Evolutionary conservation across 257 asterid genomes (phyloP).

Genomic region (Agastache rugosa): DNA sequence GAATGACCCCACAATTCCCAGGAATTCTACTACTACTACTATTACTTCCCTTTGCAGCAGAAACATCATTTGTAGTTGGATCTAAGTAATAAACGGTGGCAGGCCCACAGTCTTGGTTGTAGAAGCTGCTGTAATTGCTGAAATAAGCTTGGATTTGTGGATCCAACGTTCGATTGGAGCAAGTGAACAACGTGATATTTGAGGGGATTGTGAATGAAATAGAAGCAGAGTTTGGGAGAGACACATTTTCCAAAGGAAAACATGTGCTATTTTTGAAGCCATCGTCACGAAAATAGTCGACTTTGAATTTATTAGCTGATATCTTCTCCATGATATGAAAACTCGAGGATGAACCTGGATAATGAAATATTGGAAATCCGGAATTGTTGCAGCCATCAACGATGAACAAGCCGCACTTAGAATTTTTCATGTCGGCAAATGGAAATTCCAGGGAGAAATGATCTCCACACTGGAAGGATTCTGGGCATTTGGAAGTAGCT

Average conservation of each 20-base stretch:
- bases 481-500: not conserved
- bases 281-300: not conserved
- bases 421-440: not conserved
- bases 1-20: not conserved
- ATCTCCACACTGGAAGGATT: constrained; percentile 2
- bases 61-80: not conserved
- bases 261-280: too few relatives aligned
- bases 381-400: not conserved
- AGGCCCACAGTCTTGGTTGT: not conserved
- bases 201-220: not conserved
- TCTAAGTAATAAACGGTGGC: not conserved
- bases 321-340: not conserved
- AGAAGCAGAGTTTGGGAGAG: not conserved
- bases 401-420: not conserved
- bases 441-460: not conserved
- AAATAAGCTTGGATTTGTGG: not conserved
- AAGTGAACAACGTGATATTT: not conserved
- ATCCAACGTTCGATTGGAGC: not conserved
- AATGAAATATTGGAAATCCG: not conserved
- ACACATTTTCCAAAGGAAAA: not conserved
- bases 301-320: not conserved
- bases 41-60: not conserved
- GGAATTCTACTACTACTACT: not conserved
- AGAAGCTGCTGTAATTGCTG: not conserved
- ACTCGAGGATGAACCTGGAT: not conserved